Evolutionary conservation across 495 filamentous ascomycete species (phyloP).

Genomic region (Parathielavia appendiculata): DNA sequence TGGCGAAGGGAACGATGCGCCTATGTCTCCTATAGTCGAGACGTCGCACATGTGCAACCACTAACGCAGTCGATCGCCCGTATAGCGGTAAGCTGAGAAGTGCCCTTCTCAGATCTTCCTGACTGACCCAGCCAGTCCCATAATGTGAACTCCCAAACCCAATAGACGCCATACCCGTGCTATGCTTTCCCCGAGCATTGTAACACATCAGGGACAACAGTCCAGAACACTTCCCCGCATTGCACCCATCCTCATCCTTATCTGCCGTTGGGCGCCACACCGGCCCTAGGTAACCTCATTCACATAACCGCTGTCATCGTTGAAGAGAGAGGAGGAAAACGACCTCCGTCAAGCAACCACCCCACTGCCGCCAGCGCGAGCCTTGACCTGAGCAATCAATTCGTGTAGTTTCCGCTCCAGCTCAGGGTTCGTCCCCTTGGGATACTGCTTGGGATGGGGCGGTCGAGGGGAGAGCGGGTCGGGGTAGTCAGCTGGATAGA

Average conservation of each 20-base stretch:
- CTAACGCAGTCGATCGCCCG: neutral
- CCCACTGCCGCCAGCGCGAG: neutral
- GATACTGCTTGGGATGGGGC: constrained; percentile 31
- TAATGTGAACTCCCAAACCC: neutral
- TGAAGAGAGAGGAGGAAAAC: too few relatives aligned
- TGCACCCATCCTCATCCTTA: neutral
- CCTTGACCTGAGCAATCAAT: constrained; percentile 33
- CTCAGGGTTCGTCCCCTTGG: constrained; percentile 31
- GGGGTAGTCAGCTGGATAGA: constrained; percentile 32
- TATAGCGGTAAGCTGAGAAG: too few relatives aligned
- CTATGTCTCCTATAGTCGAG: too few relatives aligned
- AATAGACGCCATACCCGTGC: neutral
- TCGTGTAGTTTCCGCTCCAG: constrained; percentile 31
- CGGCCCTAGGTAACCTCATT: neutral
- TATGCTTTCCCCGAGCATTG: neutral
- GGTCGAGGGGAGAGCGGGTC: constrained; percentile 39
- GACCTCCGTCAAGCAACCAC: neutral
- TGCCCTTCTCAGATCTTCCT: too few relatives aligned
- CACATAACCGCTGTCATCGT: neutral
- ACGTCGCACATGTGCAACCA: neutral
- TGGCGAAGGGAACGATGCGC: neutral
- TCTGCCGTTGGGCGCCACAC: neutral
- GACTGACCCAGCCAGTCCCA: too few relatives aligned
- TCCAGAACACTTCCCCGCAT: neutral
- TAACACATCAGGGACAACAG: too few relatives aligned